phyloP scores from a whole-genome alignment of 2,329 filamentous ascomycete genomes.

The Phialophora verrucosa region DNA sequence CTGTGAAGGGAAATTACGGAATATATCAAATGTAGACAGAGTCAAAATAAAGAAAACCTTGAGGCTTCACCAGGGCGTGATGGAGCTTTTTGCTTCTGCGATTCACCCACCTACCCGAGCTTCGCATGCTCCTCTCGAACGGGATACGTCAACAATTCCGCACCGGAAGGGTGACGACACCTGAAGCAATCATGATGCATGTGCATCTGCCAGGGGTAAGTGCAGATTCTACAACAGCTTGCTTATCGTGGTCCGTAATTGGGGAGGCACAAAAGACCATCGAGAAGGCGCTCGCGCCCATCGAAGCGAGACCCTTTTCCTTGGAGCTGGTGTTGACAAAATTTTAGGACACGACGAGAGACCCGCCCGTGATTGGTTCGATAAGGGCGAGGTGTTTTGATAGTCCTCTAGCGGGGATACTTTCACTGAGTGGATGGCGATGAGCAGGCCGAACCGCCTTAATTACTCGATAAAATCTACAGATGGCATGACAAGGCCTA shows the following conservation, averaged over 20 bases:
- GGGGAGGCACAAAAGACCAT: background rate
- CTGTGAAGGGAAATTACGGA: background rate
- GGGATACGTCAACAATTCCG: slow-evolving; percentile 3
- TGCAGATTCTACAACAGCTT: background rate
- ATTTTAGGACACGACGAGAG: slow-evolving; percentile 20
- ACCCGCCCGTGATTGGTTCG: slow-evolving; percentile 29
- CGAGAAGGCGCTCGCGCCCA: background rate
- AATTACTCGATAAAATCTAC: background rate
- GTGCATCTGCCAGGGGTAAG: slow-evolving; percentile 8
- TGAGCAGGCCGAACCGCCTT: background rate
- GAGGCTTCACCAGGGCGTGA: background rate
- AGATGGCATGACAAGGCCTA: background rate
- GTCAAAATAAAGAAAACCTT: background rate
- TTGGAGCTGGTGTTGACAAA: slow-evolving; percentile 21
- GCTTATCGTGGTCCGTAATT: slow-evolving; percentile 11
- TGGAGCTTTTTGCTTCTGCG: slow-evolving; percentile 11
- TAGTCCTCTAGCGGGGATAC: slow-evolving; percentile 7
- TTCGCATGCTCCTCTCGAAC: background rate
- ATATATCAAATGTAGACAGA: background rate
- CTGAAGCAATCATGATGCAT: slow-evolving; percentile 17
- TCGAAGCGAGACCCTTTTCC: slow-evolving; percentile 18
- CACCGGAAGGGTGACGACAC: slow-evolving; percentile 8
- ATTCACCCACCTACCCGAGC: background rate
- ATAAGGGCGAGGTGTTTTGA: slow-evolving; percentile 27
- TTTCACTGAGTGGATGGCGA: background rate